Base-by-base conservation (phyloP, 768 basidiomycete species). In the Mycena filopes region DNA sequence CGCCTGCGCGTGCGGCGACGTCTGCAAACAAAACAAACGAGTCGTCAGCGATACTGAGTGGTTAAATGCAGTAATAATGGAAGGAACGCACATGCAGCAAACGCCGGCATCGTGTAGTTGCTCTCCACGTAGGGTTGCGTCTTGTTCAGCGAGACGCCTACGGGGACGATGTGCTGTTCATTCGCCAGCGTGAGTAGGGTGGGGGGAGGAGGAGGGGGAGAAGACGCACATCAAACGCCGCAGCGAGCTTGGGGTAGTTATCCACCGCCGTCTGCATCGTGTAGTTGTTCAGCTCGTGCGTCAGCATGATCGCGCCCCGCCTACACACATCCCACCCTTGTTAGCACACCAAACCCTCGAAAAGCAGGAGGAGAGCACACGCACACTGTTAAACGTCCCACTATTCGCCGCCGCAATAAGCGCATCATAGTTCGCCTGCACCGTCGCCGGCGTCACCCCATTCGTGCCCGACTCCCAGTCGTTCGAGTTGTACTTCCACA, bases 251-350 rank as follows among this genome's bases (percentile, higher is more conserved):
- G 1, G 77, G 70, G 63, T 87, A 84, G 66, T 75, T 85, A 55
- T 86, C 83, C 18, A 86, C 68, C 0, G 88, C 88, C 68, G 86
- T 81, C 21, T 74, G 71, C 88, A 89, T 88, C 3, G 88, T 89
- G 63, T 78, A 87, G 63, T 86, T 86, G 70, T 86, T 83, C 60
- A 89, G 70, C 63, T 89, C 88, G 58, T 89, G 88, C 3, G 83
- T 83, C n/a, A 68, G 55, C n/a, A 68, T 47, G 38, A 68, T 68
- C 31, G 67, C 63, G 13, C 67, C 67, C n/a, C 20, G n/a, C 36
- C 65, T 66, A 31, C 10, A 43, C 0, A 29, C n/a, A n/a, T n/a
- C n/a, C n/a, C n/a, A 10, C 25, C 26, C 3, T 29, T 3, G 26
- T 41, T 9, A n/a, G 43, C 23, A 4, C 48, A 12, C 29, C 8